These are phyloP conservation scores for Malania oleifera DNA, from an alignment of 164 flowering plant genomes.

Conservation along the genomic window DNA sequence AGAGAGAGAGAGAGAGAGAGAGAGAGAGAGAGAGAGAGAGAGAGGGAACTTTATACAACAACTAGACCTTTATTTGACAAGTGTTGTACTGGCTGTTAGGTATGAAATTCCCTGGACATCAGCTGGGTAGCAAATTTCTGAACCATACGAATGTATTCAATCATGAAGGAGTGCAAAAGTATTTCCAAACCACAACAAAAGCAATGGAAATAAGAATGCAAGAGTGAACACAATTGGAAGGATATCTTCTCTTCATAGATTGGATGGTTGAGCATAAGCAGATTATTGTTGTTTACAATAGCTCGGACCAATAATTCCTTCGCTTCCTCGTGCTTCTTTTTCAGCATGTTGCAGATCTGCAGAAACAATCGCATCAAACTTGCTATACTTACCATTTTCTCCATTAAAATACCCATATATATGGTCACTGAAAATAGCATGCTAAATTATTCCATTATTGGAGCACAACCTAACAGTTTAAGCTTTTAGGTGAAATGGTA, in stretches of 20 bases:
- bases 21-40: neutral
- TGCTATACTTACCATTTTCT: neutral
- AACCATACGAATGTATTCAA: conserved; percentile 38
- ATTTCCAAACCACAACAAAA: neutral
- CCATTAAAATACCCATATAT: neutral
- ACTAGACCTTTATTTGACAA: neutral
- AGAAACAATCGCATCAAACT: conserved; percentile 11
- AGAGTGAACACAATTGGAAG: conserved; percentile 27
- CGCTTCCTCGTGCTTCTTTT: conserved; percentile 89
- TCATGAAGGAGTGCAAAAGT: conserved; percentile 32
- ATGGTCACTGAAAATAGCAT: neutral
- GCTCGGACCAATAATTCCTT: conserved; percentile 83
- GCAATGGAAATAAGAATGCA: neutral
- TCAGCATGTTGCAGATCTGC: conserved; percentile 84
- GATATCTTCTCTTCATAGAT: conserved; percentile 75
- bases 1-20: too few relatives aligned
- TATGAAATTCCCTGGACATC: conserved; percentile 31
- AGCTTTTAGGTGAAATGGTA: neutral
- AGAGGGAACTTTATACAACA: too few relatives aligned
- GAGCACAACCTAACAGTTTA: neutral
- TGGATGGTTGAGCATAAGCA: conserved; percentile 84
- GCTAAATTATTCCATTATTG: too few relatives aligned
- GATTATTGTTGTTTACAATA: conserved; percentile 73
- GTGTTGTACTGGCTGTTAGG: conserved; percentile 2
- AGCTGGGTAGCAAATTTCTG: conserved; percentile 46